Conservation (phyloP, 2,329 filamentous ascomycete genomes). For the Diaporthe sp. region DNA sequence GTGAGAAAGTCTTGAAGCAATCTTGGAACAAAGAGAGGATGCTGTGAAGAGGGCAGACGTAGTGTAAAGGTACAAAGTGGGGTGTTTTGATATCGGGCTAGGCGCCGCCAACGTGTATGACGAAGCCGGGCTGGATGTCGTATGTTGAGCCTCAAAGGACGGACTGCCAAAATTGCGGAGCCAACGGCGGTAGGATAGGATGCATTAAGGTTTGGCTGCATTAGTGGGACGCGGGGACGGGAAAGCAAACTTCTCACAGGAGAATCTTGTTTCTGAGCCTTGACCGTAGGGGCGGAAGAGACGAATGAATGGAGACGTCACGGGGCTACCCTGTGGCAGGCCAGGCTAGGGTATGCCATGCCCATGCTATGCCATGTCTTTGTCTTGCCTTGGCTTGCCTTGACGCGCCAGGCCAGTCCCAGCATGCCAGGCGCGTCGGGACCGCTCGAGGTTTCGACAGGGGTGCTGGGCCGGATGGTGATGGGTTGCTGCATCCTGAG, state of each 20-base stretch:
- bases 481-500: background rate
- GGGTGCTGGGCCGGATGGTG: background rate
- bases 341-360: conserved; percentile 4
- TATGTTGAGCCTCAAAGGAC: conserved; percentile 28
- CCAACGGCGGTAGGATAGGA: conserved; percentile 24
- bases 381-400: background rate
- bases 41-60: background rate
- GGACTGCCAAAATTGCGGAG: conserved; percentile 16
- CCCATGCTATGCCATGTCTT: background rate
- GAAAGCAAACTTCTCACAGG: conserved; percentile 27
- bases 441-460: background rate
- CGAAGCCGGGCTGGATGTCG: background rate
- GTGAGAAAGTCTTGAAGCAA: background rate
- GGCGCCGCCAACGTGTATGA: conserved; percentile 7
- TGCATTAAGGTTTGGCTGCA: conserved; percentile 33
- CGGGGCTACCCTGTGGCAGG: conserved; percentile 17
- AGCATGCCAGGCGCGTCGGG: conserved; percentile 7
- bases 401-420: background rate
- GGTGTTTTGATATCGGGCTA: background rate
- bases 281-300: conserved; percentile 7
- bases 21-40: background rate
- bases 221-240: conserved; percentile 30
- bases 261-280: conserved; percentile 30
- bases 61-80: background rate
- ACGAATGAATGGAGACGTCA: conserved; percentile 11